These are phyloP conservation scores for Pichia norvegensis DNA, from an alignment of 1,139 yeast species.

Conservation along the genomic window DNA sequence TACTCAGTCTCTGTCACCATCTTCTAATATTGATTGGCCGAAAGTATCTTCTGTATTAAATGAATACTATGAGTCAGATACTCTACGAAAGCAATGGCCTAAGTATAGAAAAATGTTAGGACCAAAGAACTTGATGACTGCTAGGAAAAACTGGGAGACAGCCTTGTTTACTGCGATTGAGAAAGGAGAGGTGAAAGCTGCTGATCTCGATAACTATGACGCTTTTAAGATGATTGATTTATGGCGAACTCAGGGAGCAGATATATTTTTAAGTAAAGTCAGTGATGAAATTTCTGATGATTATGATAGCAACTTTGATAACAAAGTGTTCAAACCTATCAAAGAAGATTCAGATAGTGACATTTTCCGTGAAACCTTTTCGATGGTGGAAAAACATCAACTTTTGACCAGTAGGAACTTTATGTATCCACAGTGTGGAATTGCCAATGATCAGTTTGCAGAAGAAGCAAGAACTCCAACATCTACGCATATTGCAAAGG, in stretches of 20 bases:
- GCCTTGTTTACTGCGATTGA: constrained; percentile 47
- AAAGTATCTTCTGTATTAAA: constrained; percentile 42
- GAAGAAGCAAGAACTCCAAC: constrained; percentile 23
- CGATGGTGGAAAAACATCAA: constrained; percentile 52
- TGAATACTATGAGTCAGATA: constrained; percentile 31
- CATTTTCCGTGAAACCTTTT: constrained; percentile 34
- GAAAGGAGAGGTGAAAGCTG: constrained; percentile 38
- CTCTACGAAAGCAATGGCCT: constrained; percentile 54
- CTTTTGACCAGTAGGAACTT: constrained; percentile 35
- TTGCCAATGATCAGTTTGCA: constrained; percentile 5
- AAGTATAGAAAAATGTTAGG: constrained; percentile 51
- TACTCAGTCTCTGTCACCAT: constrained; percentile 45
- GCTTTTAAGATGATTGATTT: constrained; percentile 42
- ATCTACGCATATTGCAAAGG: constrained; percentile 30
- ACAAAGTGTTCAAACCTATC: constrained; percentile 20
- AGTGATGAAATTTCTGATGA: constrained; percentile 25
- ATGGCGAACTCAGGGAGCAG: constrained; percentile 49
- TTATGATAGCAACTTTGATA: constrained; percentile 29
- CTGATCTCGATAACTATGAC: constrained; percentile 43
- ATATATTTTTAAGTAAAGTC: constrained; percentile 18
- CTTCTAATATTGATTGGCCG: constrained; percentile 50
- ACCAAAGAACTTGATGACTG: constrained; percentile 43
- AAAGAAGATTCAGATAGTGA: constrained; percentile 29
- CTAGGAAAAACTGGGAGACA: constrained; percentile 52
- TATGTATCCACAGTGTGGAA: constrained; percentile 27